A percentile compares a stretch with the other conserved stretches of the same genome.
Conservation (phyloP, 1,139 yeast species). For the Yamadazyma pseudoaaseri region DNA sequence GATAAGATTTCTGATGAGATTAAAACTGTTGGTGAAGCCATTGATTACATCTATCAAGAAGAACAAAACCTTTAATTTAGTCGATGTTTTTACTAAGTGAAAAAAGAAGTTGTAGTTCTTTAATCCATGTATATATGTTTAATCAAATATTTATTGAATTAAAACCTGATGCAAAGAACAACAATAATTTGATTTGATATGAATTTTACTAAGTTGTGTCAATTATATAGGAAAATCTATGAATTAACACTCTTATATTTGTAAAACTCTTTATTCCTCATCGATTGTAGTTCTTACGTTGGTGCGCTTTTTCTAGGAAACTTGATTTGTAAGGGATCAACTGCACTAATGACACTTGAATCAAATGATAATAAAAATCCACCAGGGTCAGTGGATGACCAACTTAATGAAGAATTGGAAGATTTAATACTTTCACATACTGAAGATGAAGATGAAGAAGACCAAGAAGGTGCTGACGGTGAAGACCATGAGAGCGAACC, state of each 20-base stretch:
- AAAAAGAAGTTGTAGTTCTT: neutral
- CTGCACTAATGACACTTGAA: no score
- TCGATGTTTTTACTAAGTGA: neutral
- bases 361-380: no score
- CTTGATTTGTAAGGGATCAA: no score
- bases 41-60: conserved; percentile 55
- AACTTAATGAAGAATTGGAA: conserved; percentile 6
- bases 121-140: conserved; percentile 9
- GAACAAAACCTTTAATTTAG: conserved; percentile 39
- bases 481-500: conserved; percentile 20
- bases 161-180: no score
- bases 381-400: no score
- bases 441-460: conserved; percentile 26
- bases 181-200: no score
- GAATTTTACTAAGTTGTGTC: no score
- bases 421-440: conserved; percentile 15
- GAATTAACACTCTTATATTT: no score
- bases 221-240: no score
- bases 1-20: conserved; percentile 68
- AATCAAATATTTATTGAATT: neutral
- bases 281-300: no score
- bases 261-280: no score
- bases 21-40: conserved; percentile 68
- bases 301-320: no score
- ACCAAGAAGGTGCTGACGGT: conserved; percentile 22